A percentile compares a stretch with the other conserved stretches of the same genome.
phyloP scores from a whole-genome alignment of 805 yeast species.

The Pichia gijzeniarum region DNA sequence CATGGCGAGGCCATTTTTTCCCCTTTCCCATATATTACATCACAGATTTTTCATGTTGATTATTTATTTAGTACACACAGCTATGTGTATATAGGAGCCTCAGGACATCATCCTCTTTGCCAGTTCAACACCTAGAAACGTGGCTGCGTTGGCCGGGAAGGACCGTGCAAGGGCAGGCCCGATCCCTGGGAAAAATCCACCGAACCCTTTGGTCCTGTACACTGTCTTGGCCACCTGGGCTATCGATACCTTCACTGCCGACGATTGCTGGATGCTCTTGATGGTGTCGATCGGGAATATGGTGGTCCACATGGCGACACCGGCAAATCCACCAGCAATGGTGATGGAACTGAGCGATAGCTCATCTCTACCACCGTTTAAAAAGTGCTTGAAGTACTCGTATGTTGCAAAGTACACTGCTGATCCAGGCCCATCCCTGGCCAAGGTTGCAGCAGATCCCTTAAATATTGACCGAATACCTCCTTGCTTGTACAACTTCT shows the following conservation, averaged over 20 bases:
- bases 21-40: too few relatives aligned
- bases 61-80: too few relatives aligned
- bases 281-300: conserved; percentile 96
- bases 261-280: conserved; percentile 74
- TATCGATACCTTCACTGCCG: conserved; percentile 49
- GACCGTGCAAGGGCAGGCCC: conserved; percentile 93
- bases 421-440: conserved; percentile 97
- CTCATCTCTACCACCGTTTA: conserved; percentile 41
- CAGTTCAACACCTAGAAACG: conserved; percentile 90
- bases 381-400: conserved; percentile 64
- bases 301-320: conserved; percentile 94
- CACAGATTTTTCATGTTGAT: too few relatives aligned
- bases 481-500: conserved; percentile 66
- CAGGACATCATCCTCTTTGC: conserved; percentile 34
- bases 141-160: conserved; percentile 99
- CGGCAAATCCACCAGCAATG: conserved; percentile 92
- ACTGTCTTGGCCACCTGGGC: conserved; percentile 60
- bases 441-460: conserved; percentile 87
- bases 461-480: conserved; percentile 81
- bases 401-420: conserved; percentile 94
- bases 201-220: conserved; percentile 71
- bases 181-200: conserved; percentile 94
- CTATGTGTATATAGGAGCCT: too few relatives aligned
- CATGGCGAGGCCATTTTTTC: too few relatives aligned
- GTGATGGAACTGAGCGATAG: conserved; percentile 70